Base-by-base conservation (phyloP, 306 rosid species). In the Albizia julibrissin region DNA sequence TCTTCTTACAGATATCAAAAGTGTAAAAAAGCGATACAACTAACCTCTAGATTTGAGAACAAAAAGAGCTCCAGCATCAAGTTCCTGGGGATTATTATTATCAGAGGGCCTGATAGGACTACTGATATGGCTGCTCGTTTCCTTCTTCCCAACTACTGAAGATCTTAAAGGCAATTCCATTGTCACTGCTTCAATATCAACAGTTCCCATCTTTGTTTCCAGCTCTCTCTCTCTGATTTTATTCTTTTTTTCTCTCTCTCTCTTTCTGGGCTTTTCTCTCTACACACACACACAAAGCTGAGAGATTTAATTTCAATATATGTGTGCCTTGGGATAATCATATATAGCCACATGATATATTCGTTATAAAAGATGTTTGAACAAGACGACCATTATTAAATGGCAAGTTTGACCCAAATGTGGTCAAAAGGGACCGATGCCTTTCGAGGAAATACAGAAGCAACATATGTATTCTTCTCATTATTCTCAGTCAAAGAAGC, bases 11-110 rank as follows among this genome's bases (percentile, higher is more conserved):
- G 42, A 37, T 43, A 65, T 43, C 59, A 4, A 81, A 44, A 5
- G 10, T 21, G 31, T 40, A 42, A 24, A 70, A 22, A 69, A 80
- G 37, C 75, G 44, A 21, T 37, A 40, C 22, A 16, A 52, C 65
- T 71, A 18, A 94, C 98, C 98, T 90, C 54, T 39, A 42, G 97
- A 90, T 80, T 90, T 91, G 64, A 94, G 94, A 74, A 94, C 98
- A 54, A 94, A 92, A 61, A 90, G 67, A 78, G 92, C 93, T 59
- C 97, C 97, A 9, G 98, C 98, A 80, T 92, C 98, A 12, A 89
- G 85, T 79, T 88, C 87, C 34, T 77, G 64, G 0, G 84, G 22
- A 50, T 50, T 50, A 50, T 11, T 44, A 86, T 69, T 19, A n/a
- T 6, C 46, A n/a, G 88, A 59, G 8, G 76, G 73, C 49, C 1